phyloP scores from a whole-genome alignment of 2,329 filamentous ascomycete species.

The Daldinia sp. region DNA sequence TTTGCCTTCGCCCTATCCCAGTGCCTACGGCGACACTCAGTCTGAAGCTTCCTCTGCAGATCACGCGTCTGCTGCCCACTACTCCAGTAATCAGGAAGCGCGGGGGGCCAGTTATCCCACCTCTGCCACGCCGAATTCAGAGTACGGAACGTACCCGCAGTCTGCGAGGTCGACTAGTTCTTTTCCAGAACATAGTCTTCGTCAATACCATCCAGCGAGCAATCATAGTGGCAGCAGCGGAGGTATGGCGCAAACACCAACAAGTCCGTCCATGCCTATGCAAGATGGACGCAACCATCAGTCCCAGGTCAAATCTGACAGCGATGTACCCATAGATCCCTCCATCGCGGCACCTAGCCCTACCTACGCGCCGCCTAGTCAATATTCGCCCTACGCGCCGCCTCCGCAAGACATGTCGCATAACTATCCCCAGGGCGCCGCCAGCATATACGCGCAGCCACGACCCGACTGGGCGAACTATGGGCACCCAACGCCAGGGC shows the following conservation, averaged over 20 bases:
- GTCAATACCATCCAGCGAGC: constrained; percentile 81
- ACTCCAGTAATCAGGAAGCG: constrained; percentile 82
- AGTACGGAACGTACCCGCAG: constrained; percentile 81
- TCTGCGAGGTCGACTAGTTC: constrained; percentile 78
- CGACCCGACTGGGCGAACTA: constrained; percentile 81
- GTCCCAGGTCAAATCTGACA: constrained; percentile 89
- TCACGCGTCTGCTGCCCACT: constrained; percentile 92
- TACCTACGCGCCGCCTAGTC: constrained; percentile 81
- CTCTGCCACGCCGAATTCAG: constrained; percentile 85
- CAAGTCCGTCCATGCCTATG: constrained; percentile 95
- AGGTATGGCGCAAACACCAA: constrained; percentile 96
- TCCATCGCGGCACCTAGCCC: constrained; percentile 94
- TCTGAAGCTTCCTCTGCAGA: constrained; percentile 91
- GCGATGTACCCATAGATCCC: constrained; percentile 98
- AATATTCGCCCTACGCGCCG: constrained; percentile 87
- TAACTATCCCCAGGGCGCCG: constrained; percentile 70
- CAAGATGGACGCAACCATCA: constrained; percentile 83
- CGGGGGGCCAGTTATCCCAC: constrained; percentile 75
- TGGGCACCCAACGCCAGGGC: constrained; percentile 57
- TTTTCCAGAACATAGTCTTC: constrained; percentile 88
- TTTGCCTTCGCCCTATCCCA: constrained; percentile 79
- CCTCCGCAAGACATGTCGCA: constrained; percentile 88
- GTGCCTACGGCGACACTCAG: constrained; percentile 71
- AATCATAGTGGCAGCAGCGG: constrained; percentile 75
- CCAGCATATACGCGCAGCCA: constrained; percentile 71